Evolutionary conservation across 148 eudicot species (phyloP).

Genomic region (Oxyria digyna): DNA sequence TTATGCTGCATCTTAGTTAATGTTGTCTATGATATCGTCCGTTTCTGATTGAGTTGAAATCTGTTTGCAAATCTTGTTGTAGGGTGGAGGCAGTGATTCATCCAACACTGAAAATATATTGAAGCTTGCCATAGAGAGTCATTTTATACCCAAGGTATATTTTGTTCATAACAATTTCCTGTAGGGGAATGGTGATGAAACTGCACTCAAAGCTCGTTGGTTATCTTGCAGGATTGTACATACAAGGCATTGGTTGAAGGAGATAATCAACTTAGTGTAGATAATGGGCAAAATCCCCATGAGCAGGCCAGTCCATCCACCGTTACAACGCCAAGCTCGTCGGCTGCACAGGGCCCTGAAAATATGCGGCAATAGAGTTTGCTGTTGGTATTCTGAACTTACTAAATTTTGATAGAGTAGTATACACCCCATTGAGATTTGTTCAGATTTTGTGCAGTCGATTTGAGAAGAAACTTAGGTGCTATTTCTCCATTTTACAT

Average conservation of each 20-base stretch:
- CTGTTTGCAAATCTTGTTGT: not conserved
- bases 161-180: no score
- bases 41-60: not conserved
- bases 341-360: no score
- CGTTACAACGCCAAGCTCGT: no score
- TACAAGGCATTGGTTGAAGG: not conserved
- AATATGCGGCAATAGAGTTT: no score
- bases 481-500: no score
- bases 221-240: not conserved
- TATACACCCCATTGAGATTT: no score
- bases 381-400: no score
- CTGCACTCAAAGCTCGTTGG: no score
- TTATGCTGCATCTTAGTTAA: not conserved
- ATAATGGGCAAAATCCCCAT: not conserved
- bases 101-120: not conserved
- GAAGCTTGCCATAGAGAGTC: not conserved
- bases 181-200: not conserved
- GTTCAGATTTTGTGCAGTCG: no score
- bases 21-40: not conserved
- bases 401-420: no score
- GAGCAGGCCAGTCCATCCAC: not conserved
- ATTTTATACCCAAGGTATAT: slow-evolving; percentile 1
- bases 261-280: not conserved
- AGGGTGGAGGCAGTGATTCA: slow-evolving; percentile 6
- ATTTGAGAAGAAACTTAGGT: no score